Evolutionary conservation across 352 stramenopile species (phyloP), one percentile per base, ranked within the genome.

Genomic region (Saprolegnia parasitica): DNA sequence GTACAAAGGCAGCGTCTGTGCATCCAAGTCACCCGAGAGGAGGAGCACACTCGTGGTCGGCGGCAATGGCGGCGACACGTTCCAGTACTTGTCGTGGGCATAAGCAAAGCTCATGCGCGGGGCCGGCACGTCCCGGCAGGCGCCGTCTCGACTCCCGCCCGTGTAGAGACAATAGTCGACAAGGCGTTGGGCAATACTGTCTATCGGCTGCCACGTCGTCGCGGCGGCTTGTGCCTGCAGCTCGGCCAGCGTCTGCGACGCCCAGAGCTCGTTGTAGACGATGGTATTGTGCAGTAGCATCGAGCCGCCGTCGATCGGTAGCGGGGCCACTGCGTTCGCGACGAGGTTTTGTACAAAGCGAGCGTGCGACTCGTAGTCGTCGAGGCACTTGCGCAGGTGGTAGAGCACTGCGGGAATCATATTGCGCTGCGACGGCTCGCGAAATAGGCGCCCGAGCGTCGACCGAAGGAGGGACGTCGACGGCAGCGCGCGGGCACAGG

Each of bases 1-100:
- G 71, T 78, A 83, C 47, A 80, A 74, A 66, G 71, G 70, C 0
- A 74, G 74, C 4, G 73, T 83, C 50, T 71, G 46, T 46, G 76
- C 72, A 63, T 80, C 75, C 24, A 80, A 47, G 9, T 67, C 56
- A 35, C 72, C 65, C 39, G 58, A 73, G n/a, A 80, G 37, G 47
- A 76, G 54, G 32, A 80, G 39, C 16, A 68, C 75, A 37, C 66
- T 75, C 18, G 57, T 64, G 46, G 74, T 24, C 24, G 23, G n/a
- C 3, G 73, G 73, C 18, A 78, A 37, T 16, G 29, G 16, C 24
- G 71, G 5, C 11, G 75, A 46, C 60, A 29, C 24, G 15, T 57
- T 71, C 35, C 37, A 70, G 67, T 71, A 71, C 64, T 45, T 65
- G 67, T 79, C 74, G 21, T 61, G 58, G 21, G 74, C 23, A 71